A percentile compares a stretch with the other conserved stretches of the same genome.
phyloP scores from a whole-genome alignment of 768 basidiomycete genomes.

The Kwoniella pini region DNA sequence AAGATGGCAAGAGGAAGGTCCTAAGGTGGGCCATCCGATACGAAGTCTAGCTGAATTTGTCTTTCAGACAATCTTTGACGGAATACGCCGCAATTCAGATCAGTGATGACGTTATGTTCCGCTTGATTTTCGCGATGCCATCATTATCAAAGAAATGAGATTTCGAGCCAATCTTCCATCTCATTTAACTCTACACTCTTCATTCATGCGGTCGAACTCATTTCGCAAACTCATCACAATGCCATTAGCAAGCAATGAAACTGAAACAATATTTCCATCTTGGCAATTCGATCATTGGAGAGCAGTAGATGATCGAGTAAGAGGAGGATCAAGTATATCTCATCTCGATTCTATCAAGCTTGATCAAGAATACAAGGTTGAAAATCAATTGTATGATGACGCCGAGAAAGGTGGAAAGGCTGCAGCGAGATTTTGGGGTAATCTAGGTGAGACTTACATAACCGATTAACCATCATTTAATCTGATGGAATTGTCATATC shows the following conservation, averaged over 20 bases:
- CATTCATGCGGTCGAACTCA: no score
- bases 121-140: no score
- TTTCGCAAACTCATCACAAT: background rate
- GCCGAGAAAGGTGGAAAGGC: constrained; percentile 10
- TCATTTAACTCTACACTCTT: no score
- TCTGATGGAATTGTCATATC: background rate
- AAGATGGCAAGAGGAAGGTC: no score
- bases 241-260: background rate
- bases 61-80: no score
- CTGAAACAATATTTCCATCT: constrained; percentile 46
- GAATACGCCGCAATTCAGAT: no score
- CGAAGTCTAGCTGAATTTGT: no score
- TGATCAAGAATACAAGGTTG: background rate
- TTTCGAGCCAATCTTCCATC: no score
- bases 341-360: constrained; percentile 40
- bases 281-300: constrained; percentile 50
- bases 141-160: no score
- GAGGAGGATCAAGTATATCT: constrained; percentile 54
- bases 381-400: background rate
- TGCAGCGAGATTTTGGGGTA: constrained; percentile 49
- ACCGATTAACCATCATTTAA: background rate
- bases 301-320: constrained; percentile 55
- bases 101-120: no score
- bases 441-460: constrained; percentile 51
- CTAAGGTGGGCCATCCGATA: no score